These are phyloP conservation scores for Nicotiana undulata DNA, from an alignment of 257 asterid genomes.

Conservation along the genomic window DNA sequence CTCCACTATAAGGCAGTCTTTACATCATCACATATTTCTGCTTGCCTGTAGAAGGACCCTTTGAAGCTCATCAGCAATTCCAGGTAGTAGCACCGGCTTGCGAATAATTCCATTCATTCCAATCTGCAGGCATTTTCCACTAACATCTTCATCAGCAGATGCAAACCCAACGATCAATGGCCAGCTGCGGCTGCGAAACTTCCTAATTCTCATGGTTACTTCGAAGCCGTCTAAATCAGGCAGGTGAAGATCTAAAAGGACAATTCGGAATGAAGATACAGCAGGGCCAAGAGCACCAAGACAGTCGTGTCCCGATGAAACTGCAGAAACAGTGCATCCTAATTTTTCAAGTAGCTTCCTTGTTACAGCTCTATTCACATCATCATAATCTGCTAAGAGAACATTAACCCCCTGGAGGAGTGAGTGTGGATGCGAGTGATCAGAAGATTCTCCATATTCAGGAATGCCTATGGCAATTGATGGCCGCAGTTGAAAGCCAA, in stretches of 20 bases:
- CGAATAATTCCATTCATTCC: constrained; percentile 83
- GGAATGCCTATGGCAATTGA: constrained; percentile 38
- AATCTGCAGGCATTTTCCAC: constrained; percentile 50
- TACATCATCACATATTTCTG: constrained; percentile 25
- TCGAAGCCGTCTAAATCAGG: constrained; percentile 82
- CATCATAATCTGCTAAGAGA: constrained; percentile 77
- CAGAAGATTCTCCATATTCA: constrained; percentile 55
- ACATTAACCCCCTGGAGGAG: constrained; percentile 63
- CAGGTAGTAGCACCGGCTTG: constrained; percentile 63
- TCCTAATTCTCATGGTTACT: constrained; percentile 59
- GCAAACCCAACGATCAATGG: constrained; percentile 70
- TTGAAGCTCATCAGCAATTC: constrained; percentile 57
- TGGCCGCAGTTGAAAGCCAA: constrained; percentile 60
- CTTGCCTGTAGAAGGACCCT: constrained; percentile 50
- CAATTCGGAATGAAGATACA: constrained; percentile 41
- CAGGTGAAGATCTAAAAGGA: constrained; percentile 82
- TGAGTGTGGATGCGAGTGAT: constrained; percentile 39
- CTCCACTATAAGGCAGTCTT: neutral
- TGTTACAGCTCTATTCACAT: constrained; percentile 73
- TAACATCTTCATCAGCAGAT: constrained; percentile 40
- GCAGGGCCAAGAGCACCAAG: constrained; percentile 52
- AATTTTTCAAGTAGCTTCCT: constrained; percentile 75
- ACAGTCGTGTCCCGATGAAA: constrained; percentile 80
- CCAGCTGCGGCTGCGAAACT: constrained; percentile 72
- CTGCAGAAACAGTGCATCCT: constrained; percentile 66